Evolutionary conservation across 164 flowering plant genomes (phyloP).

Genomic region (Euptelea pleiosperma): DNA sequence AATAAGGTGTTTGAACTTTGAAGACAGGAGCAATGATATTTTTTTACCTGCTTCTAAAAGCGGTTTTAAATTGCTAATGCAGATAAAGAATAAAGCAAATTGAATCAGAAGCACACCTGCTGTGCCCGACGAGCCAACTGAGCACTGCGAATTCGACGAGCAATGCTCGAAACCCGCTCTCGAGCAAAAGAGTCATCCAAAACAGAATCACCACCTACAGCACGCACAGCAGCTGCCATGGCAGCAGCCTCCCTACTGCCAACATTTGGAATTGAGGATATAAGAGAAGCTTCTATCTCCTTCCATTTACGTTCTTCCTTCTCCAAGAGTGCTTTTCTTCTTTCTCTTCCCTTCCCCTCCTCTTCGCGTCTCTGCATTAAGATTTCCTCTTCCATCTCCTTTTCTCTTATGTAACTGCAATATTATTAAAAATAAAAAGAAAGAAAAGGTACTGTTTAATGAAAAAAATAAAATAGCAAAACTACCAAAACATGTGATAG

Average conservation of each 20-base stretch:
- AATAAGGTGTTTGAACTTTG: no score
- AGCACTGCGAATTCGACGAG: conserved; percentile 74
- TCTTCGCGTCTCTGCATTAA: conserved; percentile 97
- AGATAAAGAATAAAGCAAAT: neutral
- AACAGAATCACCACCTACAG: conserved; percentile 97
- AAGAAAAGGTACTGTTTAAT: no score
- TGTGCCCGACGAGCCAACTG: conserved; percentile 83
- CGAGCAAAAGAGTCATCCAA: conserved; percentile 93
- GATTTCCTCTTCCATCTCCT: conserved; percentile 99
- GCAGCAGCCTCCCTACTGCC: conserved; percentile 96
- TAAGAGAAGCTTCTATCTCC: conserved; percentile 95
- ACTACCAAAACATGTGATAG: neutral
- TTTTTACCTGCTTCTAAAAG: neutral
- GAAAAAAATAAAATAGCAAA: neutral
- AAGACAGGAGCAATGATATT: no score
- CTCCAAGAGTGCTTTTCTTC: conserved; percentile 95
- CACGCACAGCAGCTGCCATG: conserved; percentile 99
- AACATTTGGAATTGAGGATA: conserved; percentile 96
- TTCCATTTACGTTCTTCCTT: conserved; percentile 99
- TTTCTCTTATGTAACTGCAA: conserved; percentile 86
- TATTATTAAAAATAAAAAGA: conserved; percentile 12
- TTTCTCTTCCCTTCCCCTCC: conserved; percentile 98
- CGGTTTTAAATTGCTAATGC: neutral
- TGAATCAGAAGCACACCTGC: conserved; percentile 47
- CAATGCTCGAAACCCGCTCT: conserved; percentile 88